phyloP scores from a whole-genome alignment of 441 rosid species.

The Aquilaria agallochum region DNA sequence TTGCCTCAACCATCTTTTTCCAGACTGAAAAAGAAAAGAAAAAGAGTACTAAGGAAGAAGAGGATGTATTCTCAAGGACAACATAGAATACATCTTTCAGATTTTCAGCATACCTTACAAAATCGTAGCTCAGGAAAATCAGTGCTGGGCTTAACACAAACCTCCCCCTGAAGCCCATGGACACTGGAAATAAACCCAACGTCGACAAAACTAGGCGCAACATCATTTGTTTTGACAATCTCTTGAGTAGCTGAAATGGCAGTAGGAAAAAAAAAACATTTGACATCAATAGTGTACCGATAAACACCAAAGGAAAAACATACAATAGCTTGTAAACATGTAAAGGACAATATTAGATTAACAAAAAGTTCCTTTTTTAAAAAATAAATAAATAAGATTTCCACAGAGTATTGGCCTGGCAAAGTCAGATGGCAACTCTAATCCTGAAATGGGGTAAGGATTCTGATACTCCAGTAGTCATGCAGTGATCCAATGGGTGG shows the following conservation, averaged over 20 bases:
- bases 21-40: conserved; percentile 46
- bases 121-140: conserved; percentile 88
- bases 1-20: conserved; percentile 86
- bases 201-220: conserved; percentile 49
- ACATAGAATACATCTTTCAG: background rate
- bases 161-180: conserved; percentile 85
- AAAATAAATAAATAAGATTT: too few relatives aligned
- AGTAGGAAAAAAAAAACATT: background rate
- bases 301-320: background rate
- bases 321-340: background rate
- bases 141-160: conserved; percentile 68
- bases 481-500: too few relatives aligned
- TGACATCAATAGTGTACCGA: background rate
- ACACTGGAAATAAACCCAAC: conserved; percentile 72
- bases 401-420: too few relatives aligned
- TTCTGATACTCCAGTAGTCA: too few relatives aligned
- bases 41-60: background rate
- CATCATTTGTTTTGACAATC: conserved; percentile 35
- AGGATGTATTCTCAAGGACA: conserved; percentile 1
- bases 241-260: conserved; percentile 45
- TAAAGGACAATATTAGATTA: too few relatives aligned
- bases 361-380: too few relatives aligned
- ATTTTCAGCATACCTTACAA: conserved; percentile 37
- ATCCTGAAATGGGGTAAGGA: too few relatives aligned
- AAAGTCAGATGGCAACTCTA: too few relatives aligned